Conservation (phyloP, 2,329 filamentous ascomycete species). For the Neofusicoccum ribis region DNA sequence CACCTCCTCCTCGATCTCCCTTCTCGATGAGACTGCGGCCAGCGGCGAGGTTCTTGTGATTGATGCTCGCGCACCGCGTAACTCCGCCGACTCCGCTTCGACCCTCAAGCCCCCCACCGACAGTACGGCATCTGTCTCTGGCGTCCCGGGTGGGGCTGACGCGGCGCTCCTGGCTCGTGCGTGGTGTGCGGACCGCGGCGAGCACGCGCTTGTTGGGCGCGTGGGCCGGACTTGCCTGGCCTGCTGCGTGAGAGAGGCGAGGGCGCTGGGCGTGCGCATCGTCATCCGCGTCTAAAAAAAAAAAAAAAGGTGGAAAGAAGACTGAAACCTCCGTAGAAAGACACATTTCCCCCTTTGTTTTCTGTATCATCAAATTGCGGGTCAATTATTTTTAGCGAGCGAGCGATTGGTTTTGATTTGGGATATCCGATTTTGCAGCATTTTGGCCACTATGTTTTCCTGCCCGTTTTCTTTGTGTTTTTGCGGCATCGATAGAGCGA, state of each 20-base stretch:
- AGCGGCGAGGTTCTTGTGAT: slow-evolving; percentile 38
- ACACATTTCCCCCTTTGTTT: not conserved
- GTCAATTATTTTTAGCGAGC: slow-evolving; percentile 3
- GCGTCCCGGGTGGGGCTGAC: slow-evolving; percentile 52
- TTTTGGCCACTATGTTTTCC: not conserved
- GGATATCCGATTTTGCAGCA: slow-evolving; percentile 12
- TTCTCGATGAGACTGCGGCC: slow-evolving; percentile 21
- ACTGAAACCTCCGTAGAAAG: not conserved
- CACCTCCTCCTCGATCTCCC: slow-evolving; percentile 23
- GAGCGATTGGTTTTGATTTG: not conserved
- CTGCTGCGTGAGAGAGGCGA: slow-evolving; percentile 74
- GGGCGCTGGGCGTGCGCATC: slow-evolving; percentile 67
- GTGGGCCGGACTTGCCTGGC: slow-evolving; percentile 68
- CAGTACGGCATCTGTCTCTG: not conserved
- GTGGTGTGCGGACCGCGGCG: slow-evolving; percentile 71
- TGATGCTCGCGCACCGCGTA: slow-evolving; percentile 45
- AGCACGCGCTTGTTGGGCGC: slow-evolving; percentile 71
- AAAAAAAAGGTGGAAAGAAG: not conserved
- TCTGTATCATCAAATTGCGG: slow-evolving; percentile 10
- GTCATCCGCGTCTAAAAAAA: slow-evolving; percentile 47
- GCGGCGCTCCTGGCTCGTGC: slow-evolving; percentile 71
- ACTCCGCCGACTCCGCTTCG: not conserved
- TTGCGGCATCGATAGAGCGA: not conserved
- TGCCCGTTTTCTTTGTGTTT: not conserved
- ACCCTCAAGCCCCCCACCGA: not conserved